A percentile compares a stretch with the other conserved stretches of the same genome.
Evolutionary conservation across 768 basidiomycete species (phyloP).

Genomic region (Lyophyllum semitale): DNA sequence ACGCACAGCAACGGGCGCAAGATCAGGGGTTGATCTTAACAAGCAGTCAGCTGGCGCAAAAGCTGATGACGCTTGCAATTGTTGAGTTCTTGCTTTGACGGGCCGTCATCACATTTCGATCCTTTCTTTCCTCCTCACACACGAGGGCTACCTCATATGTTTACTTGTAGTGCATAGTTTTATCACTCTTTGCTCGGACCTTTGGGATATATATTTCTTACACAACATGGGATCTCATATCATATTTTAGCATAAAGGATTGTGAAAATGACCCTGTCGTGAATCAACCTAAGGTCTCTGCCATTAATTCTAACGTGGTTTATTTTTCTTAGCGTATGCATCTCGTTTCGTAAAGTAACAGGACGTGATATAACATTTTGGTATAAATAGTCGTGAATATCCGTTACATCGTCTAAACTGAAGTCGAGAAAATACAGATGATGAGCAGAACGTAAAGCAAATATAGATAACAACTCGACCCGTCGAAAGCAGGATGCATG

Average conservation of each 20-base stretch:
- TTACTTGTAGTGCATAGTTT: constrained; percentile 34
- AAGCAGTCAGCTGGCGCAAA: constrained; percentile 53
- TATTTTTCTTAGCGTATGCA: too few relatives aligned
- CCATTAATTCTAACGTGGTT: neutral
- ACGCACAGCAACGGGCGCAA: constrained; percentile 51
- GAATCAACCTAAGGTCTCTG: neutral
- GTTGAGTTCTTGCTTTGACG: constrained; percentile 39
- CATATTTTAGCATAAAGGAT: neutral
- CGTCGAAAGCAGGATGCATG: neutral
- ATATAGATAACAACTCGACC: neutral
- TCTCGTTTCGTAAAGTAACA: neutral
- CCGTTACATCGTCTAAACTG: neutral
- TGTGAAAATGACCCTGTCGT: neutral
- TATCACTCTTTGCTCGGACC: constrained; percentile 34
- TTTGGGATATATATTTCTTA: constrained; percentile 40
- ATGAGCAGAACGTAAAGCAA: neutral
- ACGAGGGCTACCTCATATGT: constrained; percentile 20
- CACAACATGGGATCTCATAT: constrained; percentile 19
- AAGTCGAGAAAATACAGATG: neutral
- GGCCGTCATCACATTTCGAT: constrained; percentile 9
- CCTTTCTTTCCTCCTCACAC: constrained; percentile 19
- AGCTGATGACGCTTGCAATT: constrained; percentile 74
- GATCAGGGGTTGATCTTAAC: constrained; percentile 81
- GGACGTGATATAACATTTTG: neutral
- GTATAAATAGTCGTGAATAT: neutral